Conservation (phyloP, 164 flowering plant species). For the Piper betle region DNA sequence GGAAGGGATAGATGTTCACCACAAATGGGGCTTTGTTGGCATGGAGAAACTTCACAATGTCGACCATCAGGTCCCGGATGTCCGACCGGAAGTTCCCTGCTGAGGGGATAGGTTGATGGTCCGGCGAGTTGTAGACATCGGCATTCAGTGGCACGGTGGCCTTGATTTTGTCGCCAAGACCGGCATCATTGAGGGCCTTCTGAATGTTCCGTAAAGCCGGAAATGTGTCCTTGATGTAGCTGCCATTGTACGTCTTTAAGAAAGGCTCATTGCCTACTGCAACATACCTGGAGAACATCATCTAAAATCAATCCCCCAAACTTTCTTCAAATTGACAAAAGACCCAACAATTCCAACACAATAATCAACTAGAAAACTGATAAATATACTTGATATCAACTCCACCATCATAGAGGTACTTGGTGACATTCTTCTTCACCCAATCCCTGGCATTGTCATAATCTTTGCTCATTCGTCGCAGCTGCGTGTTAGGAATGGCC, state of each 20-base stretch:
- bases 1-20: conserved; percentile 87
- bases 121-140: conserved; percentile 64
- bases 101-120: conserved; percentile 37
- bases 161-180: conserved; percentile 50
- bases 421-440: conserved; percentile 55
- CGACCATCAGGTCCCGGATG: conserved; percentile 41
- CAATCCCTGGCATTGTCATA: conserved; percentile 51
- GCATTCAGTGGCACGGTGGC: conserved; percentile 79
- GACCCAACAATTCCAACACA: background rate
- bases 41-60: conserved; percentile 44
- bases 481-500: conserved; percentile 71
- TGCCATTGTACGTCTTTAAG: conserved; percentile 51
- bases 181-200: conserved; percentile 68
- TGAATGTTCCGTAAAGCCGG: conserved; percentile 82
- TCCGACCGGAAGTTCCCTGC: conserved; percentile 60
- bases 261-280: conserved; percentile 96
- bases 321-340: background rate
- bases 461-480: conserved; percentile 10
- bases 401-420: conserved; percentile 39
- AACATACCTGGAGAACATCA: conserved; percentile 40
- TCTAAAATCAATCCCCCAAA: background rate
- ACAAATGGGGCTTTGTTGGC: conserved; percentile 54
- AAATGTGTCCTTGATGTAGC: conserved; percentile 31
- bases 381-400: conserved; percentile 54
- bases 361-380: background rate